These are phyloP conservation scores for Boletellus ananas DNA, from an alignment of 768 basidiomycete species.

Conservation along the genomic window DNA sequence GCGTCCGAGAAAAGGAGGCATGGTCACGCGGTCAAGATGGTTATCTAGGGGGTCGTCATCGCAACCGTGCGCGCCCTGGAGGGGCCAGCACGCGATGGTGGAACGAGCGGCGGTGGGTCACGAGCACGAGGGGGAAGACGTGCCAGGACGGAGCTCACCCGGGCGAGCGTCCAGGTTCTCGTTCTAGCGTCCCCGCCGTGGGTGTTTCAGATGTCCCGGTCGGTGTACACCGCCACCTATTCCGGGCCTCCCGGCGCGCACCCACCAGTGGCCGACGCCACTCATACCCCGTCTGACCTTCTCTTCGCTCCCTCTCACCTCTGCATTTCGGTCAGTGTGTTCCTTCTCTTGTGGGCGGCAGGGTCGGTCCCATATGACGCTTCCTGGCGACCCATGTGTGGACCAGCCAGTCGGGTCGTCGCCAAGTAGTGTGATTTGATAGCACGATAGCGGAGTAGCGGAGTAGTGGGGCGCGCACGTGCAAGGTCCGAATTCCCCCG, in stretches of 20 bases:
- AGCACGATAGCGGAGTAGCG: neutral
- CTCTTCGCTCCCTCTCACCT: neutral
- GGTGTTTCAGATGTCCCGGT: no score
- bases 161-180: no score
- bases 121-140: no score
- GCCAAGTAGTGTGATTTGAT: neutral
- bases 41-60: constrained; percentile 29
- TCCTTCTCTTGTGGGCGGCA: neutral
- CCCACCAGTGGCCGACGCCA: no score
- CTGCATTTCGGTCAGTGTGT: neutral
- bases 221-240: no score
- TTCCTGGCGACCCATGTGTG: neutral
- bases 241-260: no score
- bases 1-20: neutral
- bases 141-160: no score
- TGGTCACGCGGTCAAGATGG: constrained; percentile 27
- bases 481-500: neutral
- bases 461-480: neutral
- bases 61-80: constrained; percentile 9
- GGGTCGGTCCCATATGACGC: neutral
- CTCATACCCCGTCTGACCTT: neutral
- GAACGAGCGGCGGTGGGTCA: no score
- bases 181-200: no score
- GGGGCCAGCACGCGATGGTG: no score
- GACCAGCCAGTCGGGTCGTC: no score